Evolutionary conservation across 768 basidiomycete genomes (phyloP).

Genomic region (Tricholoma sp.): DNA sequence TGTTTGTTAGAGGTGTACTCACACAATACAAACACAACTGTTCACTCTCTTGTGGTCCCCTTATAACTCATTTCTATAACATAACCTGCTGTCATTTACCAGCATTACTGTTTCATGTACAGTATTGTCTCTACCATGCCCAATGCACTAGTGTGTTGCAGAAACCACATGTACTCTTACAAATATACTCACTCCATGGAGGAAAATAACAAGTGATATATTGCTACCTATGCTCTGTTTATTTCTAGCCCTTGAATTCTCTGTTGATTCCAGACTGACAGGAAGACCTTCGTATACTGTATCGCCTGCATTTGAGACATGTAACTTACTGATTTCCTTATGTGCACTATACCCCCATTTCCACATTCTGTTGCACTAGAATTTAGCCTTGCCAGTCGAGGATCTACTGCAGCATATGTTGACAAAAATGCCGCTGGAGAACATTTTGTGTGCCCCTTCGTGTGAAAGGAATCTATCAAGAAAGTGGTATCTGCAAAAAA

Average conservation of each 20-base stretch:
- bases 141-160: too few relatives aligned
- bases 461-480: constrained; percentile 29
- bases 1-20: too few relatives aligned
- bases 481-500: constrained; percentile 28
- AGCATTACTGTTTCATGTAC: too few relatives aligned
- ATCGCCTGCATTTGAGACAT: constrained; percentile 20
- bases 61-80: too few relatives aligned
- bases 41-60: too few relatives aligned
- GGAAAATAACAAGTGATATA: too few relatives aligned
- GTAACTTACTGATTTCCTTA: constrained; percentile 23
- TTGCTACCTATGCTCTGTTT: not conserved
- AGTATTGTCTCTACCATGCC: too few relatives aligned
- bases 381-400: constrained; percentile 20
- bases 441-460: constrained; percentile 28
- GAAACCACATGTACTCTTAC: too few relatives aligned
- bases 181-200: too few relatives aligned
- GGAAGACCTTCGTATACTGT: constrained; percentile 18
- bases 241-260: not conserved
- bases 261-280: constrained; percentile 10
- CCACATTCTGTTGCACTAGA: constrained; percentile 32
- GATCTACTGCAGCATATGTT: constrained; percentile 22
- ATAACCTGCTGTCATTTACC: too few relatives aligned
- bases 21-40: too few relatives aligned
- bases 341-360: constrained; percentile 19
- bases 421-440: constrained; percentile 22